Conservation (phyloP, 2,329 filamentous ascomycete species). For the Rasamsonia emersonii region DNA sequence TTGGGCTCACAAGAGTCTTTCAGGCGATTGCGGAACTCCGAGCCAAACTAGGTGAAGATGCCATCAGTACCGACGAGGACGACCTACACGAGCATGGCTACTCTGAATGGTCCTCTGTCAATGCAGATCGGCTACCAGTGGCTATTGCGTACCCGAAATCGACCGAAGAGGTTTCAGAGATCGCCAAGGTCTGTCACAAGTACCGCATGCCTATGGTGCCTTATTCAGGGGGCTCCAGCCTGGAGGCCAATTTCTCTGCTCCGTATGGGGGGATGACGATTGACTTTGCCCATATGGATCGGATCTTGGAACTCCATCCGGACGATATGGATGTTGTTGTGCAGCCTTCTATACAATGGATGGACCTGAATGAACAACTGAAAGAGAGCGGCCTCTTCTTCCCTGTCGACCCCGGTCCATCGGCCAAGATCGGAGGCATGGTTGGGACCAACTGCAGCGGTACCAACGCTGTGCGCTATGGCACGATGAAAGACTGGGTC, state of each 20-base stretch:
- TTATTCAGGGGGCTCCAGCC: constrained; percentile 75
- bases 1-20: neutral
- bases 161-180: constrained; percentile 56
- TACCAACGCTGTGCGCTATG: constrained; percentile 56
- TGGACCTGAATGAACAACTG: constrained; percentile 70
- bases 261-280: constrained; percentile 81
- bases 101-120: constrained; percentile 63
- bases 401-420: constrained; percentile 75
- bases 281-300: constrained; percentile 82
- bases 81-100: constrained; percentile 57
- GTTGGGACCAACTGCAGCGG: constrained; percentile 60
- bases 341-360: constrained; percentile 87
- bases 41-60: constrained; percentile 46
- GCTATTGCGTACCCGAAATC: constrained; percentile 57
- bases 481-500: constrained; percentile 70
- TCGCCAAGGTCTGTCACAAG: constrained; percentile 65
- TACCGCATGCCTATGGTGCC: constrained; percentile 77
- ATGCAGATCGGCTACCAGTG: constrained; percentile 54
- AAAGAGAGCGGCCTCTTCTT: constrained; percentile 75
- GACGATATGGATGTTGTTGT: constrained; percentile 91
- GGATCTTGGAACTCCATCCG: constrained; percentile 68
- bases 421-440: constrained; percentile 51
- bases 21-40: constrained; percentile 51
- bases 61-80: constrained; percentile 56
- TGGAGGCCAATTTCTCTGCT: constrained; percentile 86